Evolutionary conservation across 208 protist genomes (phyloP), one percentile per base, ranked within the genome.

Genomic region (Leishmania arabica): DNA sequence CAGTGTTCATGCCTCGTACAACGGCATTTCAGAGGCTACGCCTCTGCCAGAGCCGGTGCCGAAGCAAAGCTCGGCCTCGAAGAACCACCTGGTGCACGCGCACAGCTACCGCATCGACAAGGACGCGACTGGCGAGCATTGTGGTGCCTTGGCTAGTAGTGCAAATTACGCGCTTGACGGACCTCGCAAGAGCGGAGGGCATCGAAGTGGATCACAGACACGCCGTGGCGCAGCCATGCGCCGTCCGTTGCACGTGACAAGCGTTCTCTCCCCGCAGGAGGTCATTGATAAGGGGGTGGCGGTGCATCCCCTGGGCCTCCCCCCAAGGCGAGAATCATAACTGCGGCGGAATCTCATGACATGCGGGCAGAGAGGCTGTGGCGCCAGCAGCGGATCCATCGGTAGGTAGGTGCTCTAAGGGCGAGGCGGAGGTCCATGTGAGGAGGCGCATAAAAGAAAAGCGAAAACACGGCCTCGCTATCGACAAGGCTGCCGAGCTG

Each of bases 81-180:
- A n/a, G 42, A 19, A 60, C 19, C 40, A 15, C 60, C 42, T 34
- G 2, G 8, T 78, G 45, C 76, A 77, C 54, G 60, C 58, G 27
- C 34, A 77, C 76, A 77, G 76, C 76, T 84, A 54, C 76, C 69
- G 68, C 69, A 6, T 40, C 24, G 81, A 54, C 49, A 65, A 77
- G 37, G 58, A 62, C 1, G 21, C 1, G 37, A 42, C 34, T 9
- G 21, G 40, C 24, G 17, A 6, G 11, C 45, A 17, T 70, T 11
- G 56, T 45, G 4, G 81, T 42, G 37, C 9, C 40, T 34, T 42
- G 15, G 9, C 56, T 34, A 34, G 68, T 17, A 42, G 19, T 62
- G 72, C 31, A 24, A 51, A 64, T 40, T 24, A 42, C 24, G 21
- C 6, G 27, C 72, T 15, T 45, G 31, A 34, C 13, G 42, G 8